Percentiles rank a stretch among this genome's conserved stretches.
Conservation (phyloP, 164 flowering plant genomes). For the Umbilicus rupestris region DNA sequence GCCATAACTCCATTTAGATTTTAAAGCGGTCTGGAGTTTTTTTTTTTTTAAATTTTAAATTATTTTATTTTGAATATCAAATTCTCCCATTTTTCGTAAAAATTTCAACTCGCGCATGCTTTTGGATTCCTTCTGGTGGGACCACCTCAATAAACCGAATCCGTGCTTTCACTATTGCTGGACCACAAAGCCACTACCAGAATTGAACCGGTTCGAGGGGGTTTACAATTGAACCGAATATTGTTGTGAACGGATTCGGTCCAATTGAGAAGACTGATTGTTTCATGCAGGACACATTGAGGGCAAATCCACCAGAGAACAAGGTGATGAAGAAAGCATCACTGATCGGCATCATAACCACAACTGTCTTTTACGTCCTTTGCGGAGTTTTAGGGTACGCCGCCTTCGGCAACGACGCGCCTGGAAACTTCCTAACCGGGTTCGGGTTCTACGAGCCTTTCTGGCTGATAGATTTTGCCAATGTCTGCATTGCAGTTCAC, state of each 20-base stretch:
- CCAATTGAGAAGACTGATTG: neutral
- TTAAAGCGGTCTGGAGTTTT: neutral
- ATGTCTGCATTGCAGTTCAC: conserved; percentile 34
- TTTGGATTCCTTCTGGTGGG: neutral
- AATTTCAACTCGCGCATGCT: neutral
- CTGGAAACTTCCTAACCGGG: conserved; percentile 43
- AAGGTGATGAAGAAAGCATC: conserved; percentile 45
- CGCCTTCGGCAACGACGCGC: conserved; percentile 40
- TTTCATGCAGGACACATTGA: conserved; percentile 36
- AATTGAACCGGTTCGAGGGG: neutral
- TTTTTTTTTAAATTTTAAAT: too few relatives aligned
- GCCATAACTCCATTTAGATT: neutral
- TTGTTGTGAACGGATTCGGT: neutral
- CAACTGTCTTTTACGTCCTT: conserved; percentile 35
- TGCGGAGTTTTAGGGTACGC: conserved; percentile 40
- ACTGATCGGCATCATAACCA: conserved; percentile 19
- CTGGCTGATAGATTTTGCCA: conserved; percentile 41
- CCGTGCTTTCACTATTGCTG: neutral
- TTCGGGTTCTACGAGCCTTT: conserved; percentile 42
- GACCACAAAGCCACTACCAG: neutral
- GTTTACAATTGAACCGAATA: neutral
- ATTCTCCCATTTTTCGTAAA: too few relatives aligned
- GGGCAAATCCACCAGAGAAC: conserved; percentile 38
- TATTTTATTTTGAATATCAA: too few relatives aligned
- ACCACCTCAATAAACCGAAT: neutral